Conservation (phyloP, 306 rosid genomes). For the Arachis stenosperma region DNA sequence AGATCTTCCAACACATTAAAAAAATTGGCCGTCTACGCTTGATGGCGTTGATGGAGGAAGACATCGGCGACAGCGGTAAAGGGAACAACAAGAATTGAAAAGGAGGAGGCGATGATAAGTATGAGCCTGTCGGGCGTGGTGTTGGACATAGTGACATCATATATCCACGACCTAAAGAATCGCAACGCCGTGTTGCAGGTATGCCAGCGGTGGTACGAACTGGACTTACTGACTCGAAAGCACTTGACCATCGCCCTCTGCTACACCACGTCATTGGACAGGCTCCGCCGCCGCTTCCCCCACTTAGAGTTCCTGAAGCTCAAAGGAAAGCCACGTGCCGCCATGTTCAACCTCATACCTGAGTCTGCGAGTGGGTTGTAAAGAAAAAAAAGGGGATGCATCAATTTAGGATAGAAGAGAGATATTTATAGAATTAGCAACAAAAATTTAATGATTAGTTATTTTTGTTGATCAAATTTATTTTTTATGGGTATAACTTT, state of each 20-base stretch:
- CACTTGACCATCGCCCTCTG: slow-evolving; percentile 95
- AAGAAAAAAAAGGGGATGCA: no score
- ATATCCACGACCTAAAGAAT: slow-evolving; percentile 75
- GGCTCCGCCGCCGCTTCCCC: slow-evolving; percentile 65
- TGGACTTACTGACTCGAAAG: slow-evolving; percentile 83
- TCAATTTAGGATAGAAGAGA: no score
- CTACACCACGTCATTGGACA: slow-evolving; percentile 79
- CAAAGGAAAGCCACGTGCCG: slow-evolving; percentile 94
- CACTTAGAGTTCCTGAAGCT: slow-evolving; percentile 78
- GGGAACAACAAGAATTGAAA: neutral
- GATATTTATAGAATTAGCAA: no score
- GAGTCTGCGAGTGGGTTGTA: slow-evolving; percentile 37
- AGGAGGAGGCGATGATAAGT: slow-evolving; percentile 3
- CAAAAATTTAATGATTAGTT: no score
- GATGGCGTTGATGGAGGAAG: slow-evolving; percentile 1
- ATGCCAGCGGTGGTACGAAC: slow-evolving; percentile 84
- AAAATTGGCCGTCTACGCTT: no score
- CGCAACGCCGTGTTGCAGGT: slow-evolving; percentile 81
- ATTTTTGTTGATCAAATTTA: no score
- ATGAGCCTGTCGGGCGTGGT: slow-evolving; percentile 60
- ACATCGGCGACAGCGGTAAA: slow-evolving; percentile 25
- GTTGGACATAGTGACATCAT: slow-evolving; percentile 72
- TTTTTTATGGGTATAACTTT: no score
- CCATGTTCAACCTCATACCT: slow-evolving; percentile 92
- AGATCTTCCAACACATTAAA: slow-evolving; percentile 1